Conservation (phyloP, 192 early-diverging fungal species). For the Linnemannia schmuckeri region DNA sequence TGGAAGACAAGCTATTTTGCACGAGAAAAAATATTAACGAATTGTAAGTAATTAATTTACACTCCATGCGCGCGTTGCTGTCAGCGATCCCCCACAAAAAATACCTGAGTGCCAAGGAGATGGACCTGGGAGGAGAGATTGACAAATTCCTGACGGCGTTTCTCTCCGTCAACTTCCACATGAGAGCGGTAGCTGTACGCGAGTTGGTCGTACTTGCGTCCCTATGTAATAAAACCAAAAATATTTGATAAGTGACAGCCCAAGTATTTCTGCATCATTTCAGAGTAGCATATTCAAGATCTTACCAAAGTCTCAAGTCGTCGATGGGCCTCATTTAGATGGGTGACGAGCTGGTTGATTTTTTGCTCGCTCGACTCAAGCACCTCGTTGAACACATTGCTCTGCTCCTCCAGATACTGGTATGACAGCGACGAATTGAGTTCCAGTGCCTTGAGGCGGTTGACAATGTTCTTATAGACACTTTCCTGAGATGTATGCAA, state of each 20-base stretch:
- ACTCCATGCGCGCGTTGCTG: not conserved
- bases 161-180: conserved; percentile 57
- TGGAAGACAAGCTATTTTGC: conserved; percentile 58
- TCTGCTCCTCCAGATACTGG: conserved; percentile 84
- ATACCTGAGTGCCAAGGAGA: conserved; percentile 62
- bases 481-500: conserved; percentile 70
- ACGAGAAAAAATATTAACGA: not conserved
- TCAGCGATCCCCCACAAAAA: too few species aligned
- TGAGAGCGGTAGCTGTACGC: conserved; percentile 54
- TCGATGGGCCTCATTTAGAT: conserved; percentile 73
- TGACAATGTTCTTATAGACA: conserved; percentile 93
- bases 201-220: conserved; percentile 63
- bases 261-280: not conserved
- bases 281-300: not conserved
- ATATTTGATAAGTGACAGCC: not conserved
- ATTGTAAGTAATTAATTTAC: not conserved
- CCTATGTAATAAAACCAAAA: conserved; percentile 18
- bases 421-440: conserved; percentile 82
- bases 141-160: conserved; percentile 54
- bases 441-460: conserved; percentile 83
- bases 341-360: conserved; percentile 72
- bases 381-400: conserved; percentile 75
- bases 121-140: conserved; percentile 60
- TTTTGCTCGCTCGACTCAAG: conserved; percentile 73
- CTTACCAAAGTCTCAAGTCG: conserved; percentile 75